These are phyloP conservation scores for Kuraishia piskuri DNA, from an alignment of 805 yeast genomes.

Conservation along the genomic window DNA sequence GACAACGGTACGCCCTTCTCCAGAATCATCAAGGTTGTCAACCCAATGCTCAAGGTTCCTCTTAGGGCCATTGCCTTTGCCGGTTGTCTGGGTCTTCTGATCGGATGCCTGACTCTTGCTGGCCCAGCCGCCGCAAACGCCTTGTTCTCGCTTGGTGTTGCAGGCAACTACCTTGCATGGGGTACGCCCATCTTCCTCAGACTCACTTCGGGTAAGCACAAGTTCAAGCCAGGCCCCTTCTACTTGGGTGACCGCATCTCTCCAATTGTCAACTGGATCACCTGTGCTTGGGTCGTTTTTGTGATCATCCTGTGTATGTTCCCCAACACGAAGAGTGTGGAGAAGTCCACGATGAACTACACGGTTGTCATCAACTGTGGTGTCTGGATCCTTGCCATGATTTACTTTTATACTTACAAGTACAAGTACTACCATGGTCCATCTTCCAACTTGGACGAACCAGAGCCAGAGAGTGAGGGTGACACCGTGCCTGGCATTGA, in stretches of 20 bases:
- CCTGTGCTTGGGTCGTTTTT: conserved; percentile 21
- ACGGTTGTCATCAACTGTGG: conserved; percentile 25
- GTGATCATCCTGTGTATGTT: conserved; percentile 27
- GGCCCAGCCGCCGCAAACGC: conserved; percentile 36
- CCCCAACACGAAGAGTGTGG: conserved; percentile 25
- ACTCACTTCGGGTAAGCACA: conserved; percentile 28
- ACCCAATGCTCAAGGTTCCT: conserved; percentile 32
- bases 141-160: conserved; percentile 34
- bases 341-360: conserved; percentile 27
- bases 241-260: conserved; percentile 27
- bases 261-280: conserved; percentile 19
- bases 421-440: conserved; percentile 20
- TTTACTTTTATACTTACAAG: conserved; percentile 15
- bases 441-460: conserved; percentile 18
- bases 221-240: conserved; percentile 35
- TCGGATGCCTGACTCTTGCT: conserved; percentile 34
- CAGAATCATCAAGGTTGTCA: conserved; percentile 30
- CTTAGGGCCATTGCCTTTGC: conserved; percentile 34
- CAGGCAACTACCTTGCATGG: conserved; percentile 37
- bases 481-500: background rate
- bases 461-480: background rate
- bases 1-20: conserved; percentile 42
- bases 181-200: conserved; percentile 32
- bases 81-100: conserved; percentile 24
- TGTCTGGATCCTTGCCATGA: conserved; percentile 16